Evolutionary conservation across 352 stramenopile genomes (phyloP), one percentile per base, ranked within the genome.

Genomic region (Globisporangium paroecandrum): DNA sequence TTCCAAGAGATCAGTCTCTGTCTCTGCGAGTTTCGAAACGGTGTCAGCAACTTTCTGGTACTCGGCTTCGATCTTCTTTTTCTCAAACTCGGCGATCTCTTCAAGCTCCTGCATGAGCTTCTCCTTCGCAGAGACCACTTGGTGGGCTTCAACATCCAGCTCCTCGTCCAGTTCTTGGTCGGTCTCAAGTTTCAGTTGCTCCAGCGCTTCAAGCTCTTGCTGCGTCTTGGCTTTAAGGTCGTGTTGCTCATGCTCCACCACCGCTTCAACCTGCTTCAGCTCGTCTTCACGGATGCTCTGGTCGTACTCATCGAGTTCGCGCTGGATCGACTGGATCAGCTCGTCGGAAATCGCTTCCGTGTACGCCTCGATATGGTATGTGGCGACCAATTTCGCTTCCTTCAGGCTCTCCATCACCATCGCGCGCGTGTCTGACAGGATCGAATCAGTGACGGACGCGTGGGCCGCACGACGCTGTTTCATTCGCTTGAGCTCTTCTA

Each of bases 401-500:
- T 68, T 47, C 4, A 89, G 56, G 8, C 72, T 75, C 59, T 82
- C 62, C 20, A 85, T 61, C 63, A 83, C 76, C 54, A 74, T 59
- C 29, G 58, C 22, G 18, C 68, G 75, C 6, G 79, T 88, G 20
- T 89, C 75, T 0, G 68, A 65, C 36, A 92, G 60, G 46, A 89
- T 76, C 27, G 74, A 75, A 24, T 87, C 69, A 0, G 69, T 78
- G 1, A 68, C 61, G 18, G 64, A 66, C 34, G 70, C 57, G 32
- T 84, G 77, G 15, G 70, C 66, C 7, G 70, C 69, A 2, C 84
- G 79, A 57, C 73, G 76, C 36, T 72, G 64, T 57, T 88, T 81
- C 62, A 87, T 81, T 3, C 73, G 74, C 36, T 87, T 70, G 4
- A 89, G 69, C 47, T 89, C 71, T 5, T 74, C 71, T 22, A 87